Evolutionary conservation across 1,284 basidiomycete genomes (phyloP).

Genomic region (Ustilago crameri): DNA sequence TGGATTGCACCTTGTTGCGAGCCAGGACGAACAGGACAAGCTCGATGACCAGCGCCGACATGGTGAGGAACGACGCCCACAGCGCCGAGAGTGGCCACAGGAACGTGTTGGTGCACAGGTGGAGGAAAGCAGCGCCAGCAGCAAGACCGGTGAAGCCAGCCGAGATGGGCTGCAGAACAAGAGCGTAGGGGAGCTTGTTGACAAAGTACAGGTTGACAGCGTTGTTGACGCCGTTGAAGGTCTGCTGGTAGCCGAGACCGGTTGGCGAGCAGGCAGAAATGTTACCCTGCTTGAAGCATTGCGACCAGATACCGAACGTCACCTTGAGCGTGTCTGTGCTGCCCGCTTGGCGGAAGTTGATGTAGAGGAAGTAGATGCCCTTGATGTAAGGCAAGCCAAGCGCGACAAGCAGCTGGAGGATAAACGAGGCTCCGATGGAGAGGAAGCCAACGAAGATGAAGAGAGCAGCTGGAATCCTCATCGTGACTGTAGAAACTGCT

Average conservation of each 20-base stretch:
- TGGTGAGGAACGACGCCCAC: conserved; percentile 54
- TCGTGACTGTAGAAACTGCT: conserved; percentile 6
- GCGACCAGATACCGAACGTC: conserved; percentile 55
- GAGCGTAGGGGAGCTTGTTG: conserved; percentile 53
- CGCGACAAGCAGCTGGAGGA: conserved; percentile 57
- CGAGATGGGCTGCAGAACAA: conserved; percentile 59
- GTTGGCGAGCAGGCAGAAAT: conserved; percentile 28
- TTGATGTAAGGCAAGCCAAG: conserved; percentile 57
- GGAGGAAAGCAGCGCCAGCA: conserved; percentile 54
- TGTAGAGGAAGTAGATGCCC: conserved; percentile 56
- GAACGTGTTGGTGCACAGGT: conserved; percentile 56
- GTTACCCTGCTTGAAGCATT: conserved; percentile 31
- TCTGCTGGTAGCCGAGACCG: conserved; percentile 51
- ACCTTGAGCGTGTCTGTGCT: conserved; percentile 6
- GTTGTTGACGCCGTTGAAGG: conserved; percentile 22
- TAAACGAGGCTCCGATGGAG: conserved; percentile 56
- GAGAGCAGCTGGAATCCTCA: conserved; percentile 33
- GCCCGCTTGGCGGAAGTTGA: conserved; percentile 21
- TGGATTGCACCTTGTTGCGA: conserved; percentile 32
- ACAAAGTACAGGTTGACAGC: conserved; percentile 37
- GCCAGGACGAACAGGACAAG: conserved; percentile 55
- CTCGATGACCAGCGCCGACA: conserved; percentile 53
- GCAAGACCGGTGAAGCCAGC: conserved; percentile 59
- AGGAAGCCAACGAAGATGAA: conserved; percentile 54
- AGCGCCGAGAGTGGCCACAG: conserved; percentile 54